phyloP scores from a whole-genome alignment of 2,329 filamentous ascomycete species.

The Talaromyces sp. region DNA sequence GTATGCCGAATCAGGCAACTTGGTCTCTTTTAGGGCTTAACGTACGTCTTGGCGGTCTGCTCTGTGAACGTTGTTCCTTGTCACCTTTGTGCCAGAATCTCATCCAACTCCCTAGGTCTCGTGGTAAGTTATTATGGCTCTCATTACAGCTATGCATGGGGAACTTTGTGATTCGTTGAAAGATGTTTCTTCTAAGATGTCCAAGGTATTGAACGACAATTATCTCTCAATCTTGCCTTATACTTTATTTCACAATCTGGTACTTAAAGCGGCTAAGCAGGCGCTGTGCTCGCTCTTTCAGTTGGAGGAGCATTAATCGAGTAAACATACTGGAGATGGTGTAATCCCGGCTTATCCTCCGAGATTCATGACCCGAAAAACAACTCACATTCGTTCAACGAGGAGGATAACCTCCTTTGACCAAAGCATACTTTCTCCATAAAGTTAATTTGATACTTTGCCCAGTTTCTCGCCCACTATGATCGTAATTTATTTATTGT shows the following conservation, averaged over 20 bases:
- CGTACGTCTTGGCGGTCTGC: background rate
- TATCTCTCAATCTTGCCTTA: no score
- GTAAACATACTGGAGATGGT: conserved; percentile 40
- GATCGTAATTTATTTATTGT: no score
- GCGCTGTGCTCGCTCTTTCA: conserved; percentile 32
- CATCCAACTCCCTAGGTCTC: no score
- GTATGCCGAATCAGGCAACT: background rate
- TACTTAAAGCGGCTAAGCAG: no score
- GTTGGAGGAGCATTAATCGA: conserved; percentile 43
- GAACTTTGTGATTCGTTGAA: background rate
- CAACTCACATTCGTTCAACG: background rate
- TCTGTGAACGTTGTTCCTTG: background rate
- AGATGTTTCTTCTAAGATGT: background rate
- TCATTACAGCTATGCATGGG: background rate
- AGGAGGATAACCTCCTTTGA: no score
- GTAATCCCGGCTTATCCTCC: background rate
- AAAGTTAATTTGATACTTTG: no score
- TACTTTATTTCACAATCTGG: background rate
- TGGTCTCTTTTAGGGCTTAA: background rate
- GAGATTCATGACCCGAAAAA: conserved; percentile 31
- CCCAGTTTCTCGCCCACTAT: no score
- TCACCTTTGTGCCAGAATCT: no score
- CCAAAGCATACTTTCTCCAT: no score
- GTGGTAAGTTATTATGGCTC: no score
- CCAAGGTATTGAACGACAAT: background rate